Conservation (phyloP, 2,329 filamentous ascomycete genomes). For the Botrytis squamosa region DNA sequence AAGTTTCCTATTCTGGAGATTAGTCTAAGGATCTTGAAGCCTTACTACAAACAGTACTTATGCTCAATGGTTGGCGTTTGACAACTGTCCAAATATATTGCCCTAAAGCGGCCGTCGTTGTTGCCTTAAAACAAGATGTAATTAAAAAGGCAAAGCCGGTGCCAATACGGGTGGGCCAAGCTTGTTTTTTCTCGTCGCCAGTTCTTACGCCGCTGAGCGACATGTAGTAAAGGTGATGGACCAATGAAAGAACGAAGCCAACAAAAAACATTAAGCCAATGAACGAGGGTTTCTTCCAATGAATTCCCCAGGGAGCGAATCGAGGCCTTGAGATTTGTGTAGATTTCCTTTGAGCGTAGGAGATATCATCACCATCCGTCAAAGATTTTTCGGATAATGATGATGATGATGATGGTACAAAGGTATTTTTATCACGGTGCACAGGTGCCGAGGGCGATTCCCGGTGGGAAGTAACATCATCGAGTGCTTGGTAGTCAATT, state of each 20-base stretch:
- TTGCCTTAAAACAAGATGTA: constrained; percentile 23
- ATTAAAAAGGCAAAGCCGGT: constrained; percentile 27
- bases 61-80: constrained; percentile 22
- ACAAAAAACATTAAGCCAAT: not conserved
- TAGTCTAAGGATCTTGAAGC: not conserved
- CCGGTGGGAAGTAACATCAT: not conserved
- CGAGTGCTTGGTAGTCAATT: constrained; percentile 1
- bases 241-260: not conserved
- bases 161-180: constrained; percentile 26
- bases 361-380: not conserved
- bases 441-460: not conserved
- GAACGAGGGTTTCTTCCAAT: constrained; percentile 3
- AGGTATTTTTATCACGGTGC: not conserved
- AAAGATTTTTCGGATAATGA: not conserved
- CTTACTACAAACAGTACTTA: constrained; percentile 6
- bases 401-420: not conserved
- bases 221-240: constrained; percentile 27
- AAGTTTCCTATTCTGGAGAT: constrained; percentile 15
- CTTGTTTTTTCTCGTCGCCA: constrained; percentile 20
- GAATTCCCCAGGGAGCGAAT: not conserved
- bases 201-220: constrained; percentile 20
- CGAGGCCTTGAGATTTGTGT: not conserved
- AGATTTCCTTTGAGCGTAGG: not conserved
- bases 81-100: constrained; percentile 30
- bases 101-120: constrained; percentile 21